Percentiles rank a stretch among this genome's conserved stretches.
Conservation (phyloP, 2,329 filamentous ascomycete species). For the Diaporthe batatas region DNA sequence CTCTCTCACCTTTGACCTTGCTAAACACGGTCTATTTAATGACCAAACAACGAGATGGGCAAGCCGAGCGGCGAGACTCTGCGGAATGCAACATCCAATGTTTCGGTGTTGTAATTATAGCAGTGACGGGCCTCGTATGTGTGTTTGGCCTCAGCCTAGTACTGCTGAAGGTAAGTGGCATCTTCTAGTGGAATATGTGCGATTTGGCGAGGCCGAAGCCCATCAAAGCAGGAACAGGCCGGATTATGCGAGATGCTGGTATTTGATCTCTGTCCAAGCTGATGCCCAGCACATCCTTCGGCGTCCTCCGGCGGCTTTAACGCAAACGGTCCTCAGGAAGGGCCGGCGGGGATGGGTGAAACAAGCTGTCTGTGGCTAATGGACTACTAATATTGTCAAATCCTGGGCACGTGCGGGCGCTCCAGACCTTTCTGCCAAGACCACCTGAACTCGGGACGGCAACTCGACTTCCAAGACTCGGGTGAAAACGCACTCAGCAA, state of each 20-base stretch:
- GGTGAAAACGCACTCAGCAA: not conserved
- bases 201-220: not conserved
- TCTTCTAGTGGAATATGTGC: not conserved
- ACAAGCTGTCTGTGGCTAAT: not conserved
- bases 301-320: not conserved
- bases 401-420: not conserved
- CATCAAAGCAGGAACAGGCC: not conserved
- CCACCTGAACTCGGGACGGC: not conserved
- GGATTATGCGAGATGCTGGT: constrained; percentile 10
- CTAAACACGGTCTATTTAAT: not conserved
- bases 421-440: not conserved
- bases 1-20: not conserved
- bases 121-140: no score
- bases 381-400: not conserved
- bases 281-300: not conserved
- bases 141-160: not conserved
- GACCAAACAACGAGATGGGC: not conserved
- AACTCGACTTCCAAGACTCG: not conserved
- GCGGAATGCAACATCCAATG: no score
- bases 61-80: not conserved
- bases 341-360: not conserved
- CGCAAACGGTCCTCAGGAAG: not conserved
- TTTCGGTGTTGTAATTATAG: no score
- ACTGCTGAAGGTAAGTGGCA: not conserved
- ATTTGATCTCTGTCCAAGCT: not conserved